A percentile compares a stretch with the other conserved stretches of the same genome.
These are phyloP conservation scores for Schizophyllum commune DNA, from an alignment of 1,284 basidiomycete species.

Conservation along the genomic window DNA sequence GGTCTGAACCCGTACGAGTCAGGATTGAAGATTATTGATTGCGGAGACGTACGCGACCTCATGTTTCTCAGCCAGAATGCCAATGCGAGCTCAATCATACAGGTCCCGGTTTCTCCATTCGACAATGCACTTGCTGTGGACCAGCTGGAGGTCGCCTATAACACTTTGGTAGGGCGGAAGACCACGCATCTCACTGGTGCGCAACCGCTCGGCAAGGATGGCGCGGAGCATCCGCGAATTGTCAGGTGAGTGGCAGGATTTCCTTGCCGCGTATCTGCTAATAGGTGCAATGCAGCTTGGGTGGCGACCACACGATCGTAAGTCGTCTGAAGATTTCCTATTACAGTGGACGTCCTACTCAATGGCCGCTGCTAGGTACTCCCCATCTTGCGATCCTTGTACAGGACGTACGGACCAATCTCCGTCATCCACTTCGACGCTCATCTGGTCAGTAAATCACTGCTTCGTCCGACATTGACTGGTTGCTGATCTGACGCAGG, in stretches of 20 bases:
- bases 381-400: conserved; percentile 65
- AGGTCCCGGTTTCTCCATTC: conserved; percentile 13
- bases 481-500: conserved; percentile 39
- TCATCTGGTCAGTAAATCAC: conserved; percentile 38
- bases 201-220: conserved; percentile 39
- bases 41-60: conserved; percentile 70
- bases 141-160: conserved; percentile 74
- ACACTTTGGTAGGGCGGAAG: conserved; percentile 41
- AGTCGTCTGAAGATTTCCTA: conserved; percentile 7
- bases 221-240: conserved; percentile 56
- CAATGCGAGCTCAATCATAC: conserved; percentile 13
- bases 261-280: neutral
- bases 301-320: conserved; percentile 76
- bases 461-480: neutral
- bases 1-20: conserved; percentile 56
- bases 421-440: conserved; percentile 80
- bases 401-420: conserved; percentile 68
- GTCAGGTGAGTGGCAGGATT: conserved; percentile 37
- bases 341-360: neutral
- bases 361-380: conserved; percentile 30
- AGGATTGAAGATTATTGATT: conserved; percentile 62
- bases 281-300: conserved; percentile 37
- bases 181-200: neutral
- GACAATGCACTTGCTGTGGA: conserved; percentile 72
- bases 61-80: conserved; percentile 35